Base-by-base conservation (phyloP, 176 grass and related monocot species). In the Oryza officinalis region DNA sequence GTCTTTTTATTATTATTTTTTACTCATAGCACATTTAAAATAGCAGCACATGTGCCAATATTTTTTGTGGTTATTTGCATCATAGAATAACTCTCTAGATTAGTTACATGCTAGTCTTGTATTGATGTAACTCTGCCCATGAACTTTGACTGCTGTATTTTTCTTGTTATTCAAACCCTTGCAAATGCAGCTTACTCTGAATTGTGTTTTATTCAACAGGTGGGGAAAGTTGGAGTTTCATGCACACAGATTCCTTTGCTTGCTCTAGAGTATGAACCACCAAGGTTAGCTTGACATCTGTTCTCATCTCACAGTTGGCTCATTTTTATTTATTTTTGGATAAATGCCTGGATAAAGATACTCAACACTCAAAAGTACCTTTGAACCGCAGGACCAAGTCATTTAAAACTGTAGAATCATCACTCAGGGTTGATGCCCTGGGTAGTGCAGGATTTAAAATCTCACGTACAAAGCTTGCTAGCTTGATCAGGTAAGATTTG, bases 381-480 rank as follows among this genome's bases (percentile, higher is more conserved):
- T 65, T 85, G 13, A 85, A 77, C 38, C 87, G 47, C 87, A 99
- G 93, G 78, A 99, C 89, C 27, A 94, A 94, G 77, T 84, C 87
- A 63, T 96, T 90, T 81, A 96, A 84, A 94, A 94, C 91, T 80
- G 91, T 94, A 65, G 96, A 99, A 81, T 87, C 89, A 79, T 99
- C 96, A 2, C 69, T 99, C 60, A 91, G 96, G 82, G 87, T 96
- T 76, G 96, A 99, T 92, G 91, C 96, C 73, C 50, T 99, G 70
- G 93, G 91, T 69, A 99, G 91, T 80, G 96, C 93, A 78, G 93
- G 96, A 72, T 96, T 92, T 90, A 99, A 94, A 83, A 92, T 96
- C 64, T 99, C 96, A 76, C 89, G 96, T 38, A 90, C 96, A 46
- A 99, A 99, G 63, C 89, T 99, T 90, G 96, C 87, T 89, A 69